Evolutionary conservation across 192 early-diverging fungal species (phyloP).

Genomic region (Gryganskiella cystojenkinii): DNA sequence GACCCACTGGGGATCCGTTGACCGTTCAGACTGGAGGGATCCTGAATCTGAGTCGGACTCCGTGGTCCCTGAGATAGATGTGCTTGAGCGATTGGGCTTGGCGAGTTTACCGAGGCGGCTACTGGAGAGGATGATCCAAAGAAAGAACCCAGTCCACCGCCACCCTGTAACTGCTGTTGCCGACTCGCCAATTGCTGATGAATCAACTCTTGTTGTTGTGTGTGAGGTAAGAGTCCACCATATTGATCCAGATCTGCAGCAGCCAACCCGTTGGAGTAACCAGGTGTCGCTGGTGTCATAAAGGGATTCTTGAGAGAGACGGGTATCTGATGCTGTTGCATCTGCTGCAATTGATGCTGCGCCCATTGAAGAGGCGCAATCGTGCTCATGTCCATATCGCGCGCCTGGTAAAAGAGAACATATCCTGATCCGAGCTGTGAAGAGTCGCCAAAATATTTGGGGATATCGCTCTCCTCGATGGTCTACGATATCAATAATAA

Average conservation of each 20-base stretch:
- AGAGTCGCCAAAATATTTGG: slow-evolving; percentile 84
- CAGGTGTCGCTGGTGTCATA: neutral
- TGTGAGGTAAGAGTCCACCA: slow-evolving; percentile 41
- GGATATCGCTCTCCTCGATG: slow-evolving; percentile 80
- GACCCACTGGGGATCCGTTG: slow-evolving; percentile 45
- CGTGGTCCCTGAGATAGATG: slow-evolving; percentile 15
- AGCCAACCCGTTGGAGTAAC: slow-evolving; percentile 14
- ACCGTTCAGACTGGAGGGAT: slow-evolving; percentile 35
- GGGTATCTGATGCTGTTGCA: no score
- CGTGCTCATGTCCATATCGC: slow-evolving; percentile 32
- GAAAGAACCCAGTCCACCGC: slow-evolving; percentile 24
- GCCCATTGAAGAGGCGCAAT: slow-evolving; percentile 45
- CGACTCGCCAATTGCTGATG: slow-evolving; percentile 37
- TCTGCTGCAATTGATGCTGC: slow-evolving; percentile 40
- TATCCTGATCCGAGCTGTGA: slow-evolving; percentile 82
- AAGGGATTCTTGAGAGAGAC: slow-evolving; percentile 24
- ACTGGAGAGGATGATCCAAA: slow-evolving; percentile 2
- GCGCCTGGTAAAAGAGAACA: slow-evolving; percentile 79
- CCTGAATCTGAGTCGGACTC: slow-evolving; percentile 45
- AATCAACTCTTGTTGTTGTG: slow-evolving; percentile 46
- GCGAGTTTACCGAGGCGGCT: no score
- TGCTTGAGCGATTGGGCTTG: neutral
- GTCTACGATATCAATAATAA: slow-evolving; percentile 40
- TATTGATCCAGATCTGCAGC: slow-evolving; percentile 30
- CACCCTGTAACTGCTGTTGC: slow-evolving; percentile 16